Percentiles rank a stretch among this genome's conserved stretches.
phyloP scores from a whole-genome alignment of 805 yeast species.

The Candida lessepsii region DNA sequence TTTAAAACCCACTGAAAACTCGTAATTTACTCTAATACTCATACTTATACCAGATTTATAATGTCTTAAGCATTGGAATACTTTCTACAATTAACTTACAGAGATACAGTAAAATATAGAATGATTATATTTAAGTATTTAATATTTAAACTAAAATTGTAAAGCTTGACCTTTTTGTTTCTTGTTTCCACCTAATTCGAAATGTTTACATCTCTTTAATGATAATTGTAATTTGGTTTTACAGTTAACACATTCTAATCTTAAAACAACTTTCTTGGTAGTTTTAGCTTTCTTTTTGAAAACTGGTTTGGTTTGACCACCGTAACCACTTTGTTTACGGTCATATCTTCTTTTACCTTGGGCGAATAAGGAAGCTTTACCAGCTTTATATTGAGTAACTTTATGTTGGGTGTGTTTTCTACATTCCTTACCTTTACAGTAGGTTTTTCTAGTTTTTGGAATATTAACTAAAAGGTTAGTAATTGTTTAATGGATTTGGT shows the following conservation, averaged over 20 bases:
- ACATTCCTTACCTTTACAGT: constrained; percentile 99
- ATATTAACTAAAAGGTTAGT: constrained; percentile 75
- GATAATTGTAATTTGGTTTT: constrained; percentile 98
- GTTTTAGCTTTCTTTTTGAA: constrained; percentile 99
- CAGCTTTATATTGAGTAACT: constrained; percentile 99
- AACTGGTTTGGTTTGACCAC: constrained; percentile 99
- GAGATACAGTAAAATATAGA: too few relatives aligned
- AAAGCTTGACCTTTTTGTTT: constrained; percentile 99
- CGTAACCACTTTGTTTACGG: constrained; percentile 99
- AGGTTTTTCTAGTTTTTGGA: constrained; percentile 99
- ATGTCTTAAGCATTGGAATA: too few relatives aligned
- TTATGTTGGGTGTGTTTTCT: constrained; percentile 99
- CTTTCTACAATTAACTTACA: too few relatives aligned
- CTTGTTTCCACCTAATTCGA: constrained; percentile 99
- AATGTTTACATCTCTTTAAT: constrained; percentile 99
- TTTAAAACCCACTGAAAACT: too few relatives aligned
- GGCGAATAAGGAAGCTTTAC: constrained; percentile 98
- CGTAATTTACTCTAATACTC: too few relatives aligned
- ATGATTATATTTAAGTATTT: constrained; percentile 6
- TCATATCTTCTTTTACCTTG: constrained; percentile 99
- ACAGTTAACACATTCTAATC: constrained; percentile 98
- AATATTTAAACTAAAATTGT: constrained; percentile 72
- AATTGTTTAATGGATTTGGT: too few relatives aligned
- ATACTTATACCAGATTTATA: background rate
- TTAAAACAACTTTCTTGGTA: constrained; percentile 99